Conservation (phyloP, 148 eudicot genomes). For the Cornus florida region DNA sequence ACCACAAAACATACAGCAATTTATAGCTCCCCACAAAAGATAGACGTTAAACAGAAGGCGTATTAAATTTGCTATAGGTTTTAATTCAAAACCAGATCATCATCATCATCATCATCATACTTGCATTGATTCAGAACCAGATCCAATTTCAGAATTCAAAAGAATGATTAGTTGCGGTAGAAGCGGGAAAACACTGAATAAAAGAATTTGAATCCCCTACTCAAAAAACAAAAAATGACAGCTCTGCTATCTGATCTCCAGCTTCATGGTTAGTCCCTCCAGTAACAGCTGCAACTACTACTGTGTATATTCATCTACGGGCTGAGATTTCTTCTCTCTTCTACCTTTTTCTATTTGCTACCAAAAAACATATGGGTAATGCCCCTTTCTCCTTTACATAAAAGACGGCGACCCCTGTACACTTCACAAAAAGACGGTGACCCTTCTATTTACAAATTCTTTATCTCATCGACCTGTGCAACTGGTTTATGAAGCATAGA, state of each 20-base stretch:
- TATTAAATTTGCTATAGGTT: too few species aligned
- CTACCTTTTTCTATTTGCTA: not conserved
- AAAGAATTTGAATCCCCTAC: not conserved
- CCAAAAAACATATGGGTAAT: not conserved
- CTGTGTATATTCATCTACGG: not conserved
- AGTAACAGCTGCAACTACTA: not conserved
- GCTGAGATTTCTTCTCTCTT: not conserved
- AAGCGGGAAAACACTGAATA: not conserved
- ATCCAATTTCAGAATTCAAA: not conserved
- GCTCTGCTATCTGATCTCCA: not conserved
- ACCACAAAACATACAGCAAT: too few species aligned
- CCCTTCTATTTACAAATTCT: not conserved
- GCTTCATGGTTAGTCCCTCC: not conserved
- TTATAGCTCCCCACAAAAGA: too few species aligned
- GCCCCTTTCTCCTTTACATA: not conserved
- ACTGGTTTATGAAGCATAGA: constrained; percentile 60
- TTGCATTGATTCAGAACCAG: not conserved
- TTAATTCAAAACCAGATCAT: too few species aligned
- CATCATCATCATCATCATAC: too few species aligned
- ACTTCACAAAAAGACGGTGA: not conserved
- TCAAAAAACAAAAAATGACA: not conserved
- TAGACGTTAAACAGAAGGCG: too few species aligned
- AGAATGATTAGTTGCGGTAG: not conserved
- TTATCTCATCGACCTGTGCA: constrained; percentile 18
- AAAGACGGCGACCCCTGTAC: not conserved